Evolutionary conservation across 371 early-diverging fungal species (phyloP).

Genomic region (Choanephora cucurbitarum): DNA sequence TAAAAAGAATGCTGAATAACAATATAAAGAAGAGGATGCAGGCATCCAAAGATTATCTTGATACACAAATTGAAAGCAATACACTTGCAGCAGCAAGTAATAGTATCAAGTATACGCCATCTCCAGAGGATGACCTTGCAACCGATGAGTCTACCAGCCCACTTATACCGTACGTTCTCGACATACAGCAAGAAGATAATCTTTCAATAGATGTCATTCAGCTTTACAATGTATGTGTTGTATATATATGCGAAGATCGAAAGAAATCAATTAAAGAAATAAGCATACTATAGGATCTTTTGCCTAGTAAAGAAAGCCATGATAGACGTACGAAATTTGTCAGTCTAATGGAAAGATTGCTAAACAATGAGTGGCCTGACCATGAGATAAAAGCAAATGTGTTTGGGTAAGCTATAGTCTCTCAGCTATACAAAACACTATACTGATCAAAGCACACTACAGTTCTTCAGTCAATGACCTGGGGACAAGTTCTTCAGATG

Average conservation of each 20-base stretch:
- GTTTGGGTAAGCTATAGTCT: conserved; percentile 51
- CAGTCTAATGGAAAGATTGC: conserved; percentile 53
- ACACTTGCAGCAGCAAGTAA: conserved; percentile 1
- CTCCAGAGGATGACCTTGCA: conserved; percentile 6
- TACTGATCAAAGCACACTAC: conserved; percentile 47
- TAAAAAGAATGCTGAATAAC: neutral
- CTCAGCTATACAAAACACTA: too few relatives aligned
- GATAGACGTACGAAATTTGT: conserved; percentile 55
- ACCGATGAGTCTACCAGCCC: conserved; percentile 10
- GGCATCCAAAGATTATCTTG: conserved; percentile 21
- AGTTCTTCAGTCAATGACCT: conserved; percentile 60
- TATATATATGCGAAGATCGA: too few relatives aligned
- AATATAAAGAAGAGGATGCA: conserved; percentile 29
- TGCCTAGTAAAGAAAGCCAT: conserved; percentile 62
- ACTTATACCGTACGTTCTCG: conserved; percentile 17
- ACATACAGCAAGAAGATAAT: conserved; percentile 25
- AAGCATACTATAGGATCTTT: conserved; percentile 33
- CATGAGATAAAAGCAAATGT: conserved; percentile 61
- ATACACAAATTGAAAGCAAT: neutral
- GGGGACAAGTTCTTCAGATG: conserved; percentile 59
- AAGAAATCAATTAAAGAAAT: neutral
- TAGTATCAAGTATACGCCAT: neutral
- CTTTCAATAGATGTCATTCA: conserved; percentile 19
- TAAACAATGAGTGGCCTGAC: conserved; percentile 61
- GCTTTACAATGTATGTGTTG: conserved; percentile 20